Evolutionary conservation across 371 early-diverging fungal species (phyloP), one percentile per base, ranked within the genome.

Genomic region (Thermomucor indicae-seudaticae): DNA sequence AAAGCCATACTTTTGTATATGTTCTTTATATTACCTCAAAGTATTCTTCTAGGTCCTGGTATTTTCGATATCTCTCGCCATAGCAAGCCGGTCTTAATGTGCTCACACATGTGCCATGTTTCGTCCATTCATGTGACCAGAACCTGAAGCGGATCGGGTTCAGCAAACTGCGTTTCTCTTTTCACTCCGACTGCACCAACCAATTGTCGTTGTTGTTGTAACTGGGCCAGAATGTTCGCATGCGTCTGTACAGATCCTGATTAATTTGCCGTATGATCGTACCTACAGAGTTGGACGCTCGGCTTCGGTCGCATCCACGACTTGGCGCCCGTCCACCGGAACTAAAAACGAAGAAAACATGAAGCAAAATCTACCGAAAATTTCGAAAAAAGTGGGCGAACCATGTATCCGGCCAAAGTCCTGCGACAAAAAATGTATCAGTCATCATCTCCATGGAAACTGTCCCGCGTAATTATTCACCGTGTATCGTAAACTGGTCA

Each of bases 91-190:
- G 72, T 49, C 64, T 55, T 4, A 79, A 38, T 0, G 76, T 79
- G 30, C 67, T 67, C 16, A 79, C 67, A 54, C 79, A 79, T 23
- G 75, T 79, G 22, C 79, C 79, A 50, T 79, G 79, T 24, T 75
- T 79, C 16, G 60, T 60, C 79, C 79, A 79, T 60, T 79, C 79
- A 57, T 79, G 75, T 39, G 70, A 69, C 75, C 75, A 70, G 31
- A 70, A 70, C 51, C 64, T 62, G 37, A 60, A 28, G 37, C 12
- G 31, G 11, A 31, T 5, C 43, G 24, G 29, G 30, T 27, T 25
- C 38, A 16, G 16, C 35, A 25, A 16, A 30, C 7, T 11, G n/a
- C 7, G 23, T 16, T 16, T 47, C 38, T 28, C 6, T 47, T 29
- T 16, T 27, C 12, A 25, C 23, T 25, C 22, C 34, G 7, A 30